Conservation (phyloP, 495 filamentous ascomycete genomes). For the Penicillium silybi region DNA sequence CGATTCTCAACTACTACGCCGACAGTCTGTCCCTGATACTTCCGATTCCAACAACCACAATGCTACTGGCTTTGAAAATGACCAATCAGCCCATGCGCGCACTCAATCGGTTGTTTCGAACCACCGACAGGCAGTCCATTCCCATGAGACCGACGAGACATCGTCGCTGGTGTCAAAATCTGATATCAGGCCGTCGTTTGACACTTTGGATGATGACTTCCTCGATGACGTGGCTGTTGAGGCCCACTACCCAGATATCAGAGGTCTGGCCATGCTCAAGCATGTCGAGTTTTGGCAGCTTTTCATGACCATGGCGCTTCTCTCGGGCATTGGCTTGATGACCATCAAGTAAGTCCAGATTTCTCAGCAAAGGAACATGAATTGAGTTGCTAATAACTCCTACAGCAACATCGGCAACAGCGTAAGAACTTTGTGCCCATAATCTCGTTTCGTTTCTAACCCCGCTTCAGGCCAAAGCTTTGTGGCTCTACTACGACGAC, state of each 20-base stretch:
- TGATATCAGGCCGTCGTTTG: conserved; percentile 27
- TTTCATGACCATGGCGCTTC: conserved; percentile 76
- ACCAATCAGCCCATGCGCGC: conserved; percentile 29
- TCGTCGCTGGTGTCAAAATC: conserved; percentile 77
- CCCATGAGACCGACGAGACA: conserved; percentile 59
- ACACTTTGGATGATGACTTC: conserved; percentile 37
- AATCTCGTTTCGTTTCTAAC: background rate
- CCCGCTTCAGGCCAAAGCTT: conserved; percentile 42
- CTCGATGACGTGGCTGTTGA: conserved; percentile 37
- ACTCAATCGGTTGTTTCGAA: conserved; percentile 37
- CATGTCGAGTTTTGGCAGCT: conserved; percentile 85
- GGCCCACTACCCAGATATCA: conserved; percentile 80
- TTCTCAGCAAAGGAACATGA: background rate
- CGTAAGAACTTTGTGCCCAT: conserved; percentile 21
- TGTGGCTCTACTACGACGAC: conserved; percentile 82
- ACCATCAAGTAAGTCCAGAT: conserved; percentile 82
- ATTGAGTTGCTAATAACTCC: conserved; percentile 31
- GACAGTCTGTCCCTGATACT: conserved; percentile 46
- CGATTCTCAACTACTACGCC: conserved; percentile 58
- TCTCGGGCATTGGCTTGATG: conserved; percentile 94
- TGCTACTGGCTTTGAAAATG: conserved; percentile 30
- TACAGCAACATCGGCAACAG: conserved; percentile 84
- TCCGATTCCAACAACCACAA: conserved; percentile 56
- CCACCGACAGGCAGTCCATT: conserved; percentile 27
- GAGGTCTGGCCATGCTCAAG: conserved; percentile 73